phyloP scores from a whole-genome alignment of 345 rosid genomes.

The Cochlearia excelsa region DNA sequence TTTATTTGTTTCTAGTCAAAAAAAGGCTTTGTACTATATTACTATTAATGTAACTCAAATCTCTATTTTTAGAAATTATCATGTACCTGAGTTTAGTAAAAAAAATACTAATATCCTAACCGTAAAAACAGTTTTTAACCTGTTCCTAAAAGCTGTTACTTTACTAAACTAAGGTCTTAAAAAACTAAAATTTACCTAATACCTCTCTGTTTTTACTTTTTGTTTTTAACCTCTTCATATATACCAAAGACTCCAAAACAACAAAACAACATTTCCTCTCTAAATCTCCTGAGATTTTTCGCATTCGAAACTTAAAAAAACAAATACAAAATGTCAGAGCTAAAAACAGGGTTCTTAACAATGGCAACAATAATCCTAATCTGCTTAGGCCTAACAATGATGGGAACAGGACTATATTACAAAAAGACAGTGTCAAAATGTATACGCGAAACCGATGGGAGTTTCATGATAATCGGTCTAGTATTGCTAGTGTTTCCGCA shows the following conservation, averaged over 20 bases:
- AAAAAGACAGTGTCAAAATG: slow-evolving; percentile 21
- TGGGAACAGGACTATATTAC: slow-evolving; percentile 28
- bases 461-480: slow-evolving; percentile 20
- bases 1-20: too few species aligned
- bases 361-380: slow-evolving; percentile 29
- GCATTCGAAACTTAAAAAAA: neutral
- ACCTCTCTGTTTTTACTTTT: slow-evolving; percentile 5
- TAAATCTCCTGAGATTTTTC: neutral
- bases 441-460: slow-evolving; percentile 15
- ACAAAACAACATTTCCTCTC: too few species aligned
- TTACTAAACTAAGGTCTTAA: slow-evolving; percentile 13
- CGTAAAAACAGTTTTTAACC: neutral
- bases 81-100: neutral
- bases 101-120: too few species aligned
- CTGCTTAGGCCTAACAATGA: slow-evolving; percentile 28
- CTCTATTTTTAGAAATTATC: slow-evolving; percentile 20
- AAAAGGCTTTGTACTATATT: too few species aligned
- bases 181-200: neutral
- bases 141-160: slow-evolving; percentile 7
- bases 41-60: too few species aligned
- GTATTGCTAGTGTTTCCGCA: slow-evolving; percentile 28
- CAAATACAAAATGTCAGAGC: slow-evolving; percentile 22
- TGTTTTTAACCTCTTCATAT: neutral
- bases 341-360: slow-evolving; percentile 31
- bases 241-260: slow-evolving; percentile 10